Evolutionary conservation across 345 rosid genomes (phyloP), one percentile per base, ranked within the genome.

Genomic region (Alliaria petiolata): DNA sequence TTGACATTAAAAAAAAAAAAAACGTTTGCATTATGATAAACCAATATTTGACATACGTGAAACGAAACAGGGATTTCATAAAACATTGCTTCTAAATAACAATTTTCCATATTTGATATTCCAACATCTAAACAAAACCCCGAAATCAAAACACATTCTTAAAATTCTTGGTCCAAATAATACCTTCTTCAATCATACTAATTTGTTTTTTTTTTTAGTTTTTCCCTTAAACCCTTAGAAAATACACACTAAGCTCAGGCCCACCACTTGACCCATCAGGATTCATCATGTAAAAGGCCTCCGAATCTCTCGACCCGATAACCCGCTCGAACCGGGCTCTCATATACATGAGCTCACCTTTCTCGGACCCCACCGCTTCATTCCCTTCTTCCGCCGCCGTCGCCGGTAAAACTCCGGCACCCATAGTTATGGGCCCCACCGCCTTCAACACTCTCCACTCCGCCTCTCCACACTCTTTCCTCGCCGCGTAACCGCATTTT

Each of bases 271-370:
- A 53, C 67, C 67, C 74, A 43, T 67, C 79, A 30, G 95, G 98
- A 79, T 84, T 93, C 89, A 93, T 79, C 98, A 93, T 93, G 78
- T 93, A 89, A 68, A 90, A 93, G 5, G 98, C 96, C 60, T 93
- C 97, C 3, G 98, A 93, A 65, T 93, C 93, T 74, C 79, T 87
- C 4, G 97, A 91, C 19, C 98, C 98, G 0, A 85, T 85, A 44
- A 93, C 98, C 77, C 98, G 76, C 81, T 93, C 97, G 51, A 91
- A 91, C 76, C 90, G 78, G 44, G 98, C 95, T 83, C 98, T 86
- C 96, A 95, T 88, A 68, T 91, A 89, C 97, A 91, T 95, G 74
- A 91, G 80, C 83, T 91, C 99, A 4, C 97, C 99, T 51, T 63
- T 64, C 19, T 80, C 91, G 60, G 84, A 71, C 82, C 84, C 83